Conservation (phyloP, 371 early-diverging fungal species). For the Apophysomyces ossiformis region DNA sequence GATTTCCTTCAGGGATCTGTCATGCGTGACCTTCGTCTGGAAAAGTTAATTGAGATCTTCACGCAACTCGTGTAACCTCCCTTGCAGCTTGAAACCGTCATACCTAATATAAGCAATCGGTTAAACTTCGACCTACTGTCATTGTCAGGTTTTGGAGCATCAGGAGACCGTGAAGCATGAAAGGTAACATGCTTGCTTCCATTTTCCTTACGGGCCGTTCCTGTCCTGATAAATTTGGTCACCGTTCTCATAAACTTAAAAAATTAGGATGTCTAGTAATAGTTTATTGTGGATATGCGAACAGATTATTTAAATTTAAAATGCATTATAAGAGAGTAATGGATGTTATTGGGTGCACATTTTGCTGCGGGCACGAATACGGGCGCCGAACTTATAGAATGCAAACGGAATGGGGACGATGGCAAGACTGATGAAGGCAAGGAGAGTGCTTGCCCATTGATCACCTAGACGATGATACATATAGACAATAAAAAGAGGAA, state of each 20-base stretch:
- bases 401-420: slow-evolving; percentile 50
- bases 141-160: too few species aligned
- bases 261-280: neutral
- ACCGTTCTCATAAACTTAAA: neutral
- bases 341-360: slow-evolving; percentile 9
- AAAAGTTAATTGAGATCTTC: neutral
- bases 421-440: slow-evolving; percentile 49
- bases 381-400: slow-evolving; percentile 46
- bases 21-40: neutral
- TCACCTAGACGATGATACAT: slow-evolving; percentile 44
- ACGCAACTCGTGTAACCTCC: neutral
- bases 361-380: slow-evolving; percentile 42
- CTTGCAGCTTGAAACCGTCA: too few species aligned
- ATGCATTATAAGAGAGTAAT: neutral
- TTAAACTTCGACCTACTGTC: too few species aligned
- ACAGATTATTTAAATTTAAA: neutral
- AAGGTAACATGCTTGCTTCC: too few species aligned
- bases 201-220: too few species aligned
- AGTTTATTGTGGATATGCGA: neutral
- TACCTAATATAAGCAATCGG: too few species aligned
- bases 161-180: too few species aligned
- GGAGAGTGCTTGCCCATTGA: slow-evolving; percentile 48
- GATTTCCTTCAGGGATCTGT: neutral
- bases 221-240: too few species aligned
- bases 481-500: slow-evolving; percentile 48